phyloP scores from a whole-genome alignment of 192 early-diverging fungal species.

The Glomus cerebriforme region DNA sequence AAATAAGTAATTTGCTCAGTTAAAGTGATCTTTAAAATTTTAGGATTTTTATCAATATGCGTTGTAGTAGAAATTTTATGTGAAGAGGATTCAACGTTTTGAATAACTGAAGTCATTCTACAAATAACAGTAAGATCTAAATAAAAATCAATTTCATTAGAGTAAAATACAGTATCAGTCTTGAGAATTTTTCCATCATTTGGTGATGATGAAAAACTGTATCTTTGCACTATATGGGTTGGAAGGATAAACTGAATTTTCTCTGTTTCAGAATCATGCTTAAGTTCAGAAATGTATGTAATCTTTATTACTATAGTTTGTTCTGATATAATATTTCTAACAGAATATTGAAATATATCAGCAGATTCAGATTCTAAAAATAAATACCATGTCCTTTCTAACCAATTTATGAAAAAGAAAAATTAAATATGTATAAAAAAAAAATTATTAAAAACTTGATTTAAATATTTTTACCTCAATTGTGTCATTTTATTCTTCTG shows the following conservation, averaged over 20 bases:
- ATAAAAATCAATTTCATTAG: not conserved
- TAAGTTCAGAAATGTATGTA: conserved; percentile 50
- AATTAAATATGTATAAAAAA: not conserved
- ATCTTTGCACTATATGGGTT: conserved; percentile 41
- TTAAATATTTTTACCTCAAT: too few relatives aligned
- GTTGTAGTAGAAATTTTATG: conserved; percentile 41
- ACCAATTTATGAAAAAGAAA: not conserved
- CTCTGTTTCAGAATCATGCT: conserved; percentile 50
- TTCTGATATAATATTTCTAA: conserved; percentile 49
- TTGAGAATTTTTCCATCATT: conserved; percentile 15
- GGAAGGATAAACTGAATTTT: conserved; percentile 50
- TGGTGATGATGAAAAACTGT: conserved; percentile 5
- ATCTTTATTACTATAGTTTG: conserved; percentile 40
- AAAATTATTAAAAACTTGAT: too few relatives aligned
- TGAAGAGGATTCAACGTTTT: conserved; percentile 45
- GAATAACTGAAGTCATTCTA: conserved; percentile 37
- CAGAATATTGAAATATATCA: conserved; percentile 47
- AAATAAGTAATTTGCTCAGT: conserved; percentile 36
- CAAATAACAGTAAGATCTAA: conserved; percentile 35
- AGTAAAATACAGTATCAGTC: not conserved
- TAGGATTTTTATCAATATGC: conserved; percentile 16
- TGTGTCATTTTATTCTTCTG: not conserved
- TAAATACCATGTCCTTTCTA: conserved; percentile 16
- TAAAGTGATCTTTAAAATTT: conserved; percentile 30
- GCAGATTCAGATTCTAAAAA: not conserved